These are phyloP conservation scores for Serpula lacrymans DNA, from an alignment of 768 basidiomycete species.

Conservation along the genomic window DNA sequence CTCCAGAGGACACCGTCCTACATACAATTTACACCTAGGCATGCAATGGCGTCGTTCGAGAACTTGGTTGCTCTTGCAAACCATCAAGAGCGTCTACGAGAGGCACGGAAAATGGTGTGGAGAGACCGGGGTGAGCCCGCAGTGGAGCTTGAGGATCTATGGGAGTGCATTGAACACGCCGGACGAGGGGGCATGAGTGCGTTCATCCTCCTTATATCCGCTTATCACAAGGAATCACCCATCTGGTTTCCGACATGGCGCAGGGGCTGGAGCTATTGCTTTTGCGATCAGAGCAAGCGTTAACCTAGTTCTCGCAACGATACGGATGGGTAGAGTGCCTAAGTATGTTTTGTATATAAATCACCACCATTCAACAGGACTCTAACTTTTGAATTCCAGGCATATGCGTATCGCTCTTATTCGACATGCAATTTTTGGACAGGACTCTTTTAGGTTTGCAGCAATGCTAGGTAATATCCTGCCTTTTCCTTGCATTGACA, in stretches of 20 bases:
- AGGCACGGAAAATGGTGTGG: constrained; percentile 80
- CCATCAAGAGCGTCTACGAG: constrained; percentile 69
- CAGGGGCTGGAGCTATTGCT: constrained; percentile 80
- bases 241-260: constrained; percentile 2
- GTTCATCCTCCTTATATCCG: constrained; percentile 24
- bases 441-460: constrained; percentile 80
- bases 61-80: constrained; percentile 83
- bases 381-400: constrained; percentile 32
- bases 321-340: constrained; percentile 63
- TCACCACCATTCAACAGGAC: neutral
- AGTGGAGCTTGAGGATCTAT: constrained; percentile 57
- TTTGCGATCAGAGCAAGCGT: constrained; percentile 81
- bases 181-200: constrained; percentile 66
- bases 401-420: constrained; percentile 63
- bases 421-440: constrained; percentile 79
- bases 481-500: neutral
- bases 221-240: neutral
- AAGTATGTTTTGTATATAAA: constrained; percentile 41
- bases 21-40: constrained; percentile 49
- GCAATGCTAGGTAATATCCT: constrained; percentile 71
- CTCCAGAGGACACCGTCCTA: constrained; percentile 27
- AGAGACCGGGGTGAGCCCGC: constrained; percentile 75
- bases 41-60: constrained; percentile 74
- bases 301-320: constrained; percentile 75
- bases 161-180: constrained; percentile 71